phyloP scores from a whole-genome alignment of 768 basidiomycete genomes.

The Kondoa subrosea region DNA sequence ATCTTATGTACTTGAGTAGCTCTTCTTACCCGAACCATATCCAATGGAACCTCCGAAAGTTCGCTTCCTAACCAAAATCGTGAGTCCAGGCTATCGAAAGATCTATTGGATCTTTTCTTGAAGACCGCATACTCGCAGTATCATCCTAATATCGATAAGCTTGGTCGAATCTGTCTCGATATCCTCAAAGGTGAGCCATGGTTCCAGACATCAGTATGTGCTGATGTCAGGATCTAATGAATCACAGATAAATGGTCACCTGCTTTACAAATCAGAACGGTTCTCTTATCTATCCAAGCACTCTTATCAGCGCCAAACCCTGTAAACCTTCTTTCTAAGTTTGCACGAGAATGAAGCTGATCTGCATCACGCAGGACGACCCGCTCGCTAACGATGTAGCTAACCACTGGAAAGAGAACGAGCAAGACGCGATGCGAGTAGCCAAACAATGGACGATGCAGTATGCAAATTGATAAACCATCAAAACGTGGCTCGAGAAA shows the following conservation, averaged over 20 bases:
- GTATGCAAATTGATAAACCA: conserved; percentile 45
- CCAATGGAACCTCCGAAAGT: conserved; percentile 99
- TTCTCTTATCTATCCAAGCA: conserved; percentile 92
- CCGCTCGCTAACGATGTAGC: conserved; percentile 80
- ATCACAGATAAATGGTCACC: conserved; percentile 95
- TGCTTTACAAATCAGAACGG: conserved; percentile 93
- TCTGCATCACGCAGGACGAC: conserved; percentile 42
- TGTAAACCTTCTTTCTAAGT: conserved; percentile 29
- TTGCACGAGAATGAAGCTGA: background rate
- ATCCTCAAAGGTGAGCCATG: conserved; percentile 68
- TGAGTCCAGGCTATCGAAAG: background rate
- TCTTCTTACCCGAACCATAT: conserved; percentile 97
- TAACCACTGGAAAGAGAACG: conserved; percentile 96
- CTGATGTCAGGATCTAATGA: background rate
- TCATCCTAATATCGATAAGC: conserved; percentile 92
- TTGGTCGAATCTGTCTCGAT: conserved; percentile 93
- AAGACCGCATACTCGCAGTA: conserved; percentile 43
- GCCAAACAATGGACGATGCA: conserved; percentile 89
- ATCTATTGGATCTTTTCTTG: background rate
- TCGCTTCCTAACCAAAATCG: conserved; percentile 69
- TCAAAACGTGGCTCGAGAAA: too few relatives aligned
- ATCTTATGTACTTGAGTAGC: conserved; percentile 18
- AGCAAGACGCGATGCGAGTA: conserved; percentile 77
- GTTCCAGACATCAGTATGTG: background rate
- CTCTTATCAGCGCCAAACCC: conserved; percentile 90